Evolutionary conservation across 2,329 filamentous ascomycete genomes (phyloP), one percentile per base, ranked within the genome.

Genomic region (Claviceps cyperi): DNA sequence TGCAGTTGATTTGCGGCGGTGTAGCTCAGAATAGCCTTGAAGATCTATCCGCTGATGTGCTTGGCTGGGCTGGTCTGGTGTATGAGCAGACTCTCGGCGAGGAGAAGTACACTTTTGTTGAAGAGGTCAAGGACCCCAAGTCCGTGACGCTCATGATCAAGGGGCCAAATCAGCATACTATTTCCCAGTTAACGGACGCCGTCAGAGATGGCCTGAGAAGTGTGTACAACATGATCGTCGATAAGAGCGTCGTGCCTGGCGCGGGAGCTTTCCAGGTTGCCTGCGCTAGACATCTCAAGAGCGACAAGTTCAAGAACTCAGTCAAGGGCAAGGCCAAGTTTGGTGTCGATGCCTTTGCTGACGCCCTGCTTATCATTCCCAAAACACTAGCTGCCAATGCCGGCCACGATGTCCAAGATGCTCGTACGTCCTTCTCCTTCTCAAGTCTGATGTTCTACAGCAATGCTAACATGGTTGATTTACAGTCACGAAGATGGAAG

Each of bases 221-320:
- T 65, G 92, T 97, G 47, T 97, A 96, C 79, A 98, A 98, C 75
- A 95, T 94, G 76, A 97, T 98, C 66, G 91, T 97, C n/a, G 92
- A 98, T 66, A 81, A 84, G 69, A 91, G 86, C 58, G 92, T 98
- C 19, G 88, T 98, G 24, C 92, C 92, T 1, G 92, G 92, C 52
- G 92, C 82, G 51, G 92, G 92, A 60, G 87, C 92, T 47, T 98
- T 95, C 80, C 92, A 98, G 69, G 83, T 98, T 44, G 90, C 92
- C 35, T 94, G 87, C 59, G 88, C 90, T 22, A 77, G 82, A 45
- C 89, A 95, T 67, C 75, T 98, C 54, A 85, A 84, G 65, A 89
- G 88, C 56, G 88, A 95, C 61, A 78, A 77, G 17, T 94, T 97
- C 72, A 76, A 77, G 59, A 94, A 88, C 74, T 84, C 84, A 32